Conservation (phyloP, 805 yeast species). For the Komagataella ulmi region DNA sequence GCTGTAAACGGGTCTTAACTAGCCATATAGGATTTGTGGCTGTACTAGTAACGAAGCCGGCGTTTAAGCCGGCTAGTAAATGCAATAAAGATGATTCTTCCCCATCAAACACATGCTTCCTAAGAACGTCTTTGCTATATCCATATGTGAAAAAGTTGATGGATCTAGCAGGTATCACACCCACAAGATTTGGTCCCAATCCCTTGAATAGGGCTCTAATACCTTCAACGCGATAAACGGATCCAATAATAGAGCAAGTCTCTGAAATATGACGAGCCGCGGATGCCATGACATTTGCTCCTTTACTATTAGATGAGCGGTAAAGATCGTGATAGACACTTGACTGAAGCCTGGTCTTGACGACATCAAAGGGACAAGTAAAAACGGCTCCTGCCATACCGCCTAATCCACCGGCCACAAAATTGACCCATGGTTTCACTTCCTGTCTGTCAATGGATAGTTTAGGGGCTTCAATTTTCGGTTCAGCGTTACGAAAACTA, state of each 20-base stretch:
- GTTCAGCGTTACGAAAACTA: slow-evolving; percentile 20
- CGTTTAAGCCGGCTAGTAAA: slow-evolving; percentile 72
- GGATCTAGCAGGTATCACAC: slow-evolving; percentile 96
- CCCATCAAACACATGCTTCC: slow-evolving; percentile 54
- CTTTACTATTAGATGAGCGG: slow-evolving; percentile 20
- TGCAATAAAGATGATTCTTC: slow-evolving; percentile 79
- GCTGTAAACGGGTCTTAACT: slow-evolving; percentile 84
- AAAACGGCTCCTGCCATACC: slow-evolving; percentile 96
- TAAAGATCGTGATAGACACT: slow-evolving; percentile 61
- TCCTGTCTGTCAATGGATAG: slow-evolving; percentile 1
- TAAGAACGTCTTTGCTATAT: slow-evolving; percentile 71
- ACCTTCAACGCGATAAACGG: slow-evolving; percentile 70
- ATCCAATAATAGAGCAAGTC: slow-evolving; percentile 58
- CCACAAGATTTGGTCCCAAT: slow-evolving; percentile 90
- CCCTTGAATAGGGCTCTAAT: slow-evolving; percentile 83
- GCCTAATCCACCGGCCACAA: slow-evolving; percentile 87
- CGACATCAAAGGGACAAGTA: slow-evolving; percentile 93
- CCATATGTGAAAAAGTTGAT: slow-evolving; percentile 95
- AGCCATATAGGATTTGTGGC: slow-evolving; percentile 98
- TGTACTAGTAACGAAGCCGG: slow-evolving; percentile 90
- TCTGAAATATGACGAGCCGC: slow-evolving; percentile 59
- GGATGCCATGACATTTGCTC: slow-evolving; percentile 22
- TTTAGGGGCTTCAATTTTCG: neutral
- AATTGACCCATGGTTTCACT: slow-evolving; percentile 58
- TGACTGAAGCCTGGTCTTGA: slow-evolving; percentile 88